phyloP scores from a whole-genome alignment of 352 stramenopile genomes.

The Phytopythium kandeliae region DNA sequence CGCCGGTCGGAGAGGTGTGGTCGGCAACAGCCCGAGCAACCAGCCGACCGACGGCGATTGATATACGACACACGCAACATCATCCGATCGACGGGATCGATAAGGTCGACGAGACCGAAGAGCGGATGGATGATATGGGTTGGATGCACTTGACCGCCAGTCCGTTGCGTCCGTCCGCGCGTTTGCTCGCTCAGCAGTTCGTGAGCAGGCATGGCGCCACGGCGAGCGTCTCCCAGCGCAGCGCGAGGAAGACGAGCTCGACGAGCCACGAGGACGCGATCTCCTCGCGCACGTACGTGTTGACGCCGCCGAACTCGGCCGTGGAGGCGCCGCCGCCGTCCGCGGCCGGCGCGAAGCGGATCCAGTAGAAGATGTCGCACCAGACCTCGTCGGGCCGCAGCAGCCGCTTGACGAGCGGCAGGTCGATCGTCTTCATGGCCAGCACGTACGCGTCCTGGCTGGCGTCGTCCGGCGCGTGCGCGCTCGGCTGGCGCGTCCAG shows the following conservation, averaged over 20 bases:
- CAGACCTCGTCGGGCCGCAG: slow-evolving; percentile 38
- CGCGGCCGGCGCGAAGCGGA: slow-evolving; percentile 26
- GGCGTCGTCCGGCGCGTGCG: slow-evolving; percentile 9
- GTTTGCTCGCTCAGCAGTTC: too few species aligned
- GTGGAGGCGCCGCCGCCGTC: slow-evolving; percentile 3
- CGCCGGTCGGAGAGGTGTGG: too few species aligned
- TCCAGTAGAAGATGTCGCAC: slow-evolving; percentile 70
- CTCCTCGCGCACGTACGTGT: slow-evolving; percentile 46
- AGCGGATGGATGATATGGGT: too few species aligned
- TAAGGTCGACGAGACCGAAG: too few species aligned
- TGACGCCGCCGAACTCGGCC: slow-evolving; percentile 40
- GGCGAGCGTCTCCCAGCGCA: slow-evolving; percentile 47
- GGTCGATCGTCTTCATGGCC: slow-evolving; percentile 59
- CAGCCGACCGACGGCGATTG: too few species aligned
- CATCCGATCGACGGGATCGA: too few species aligned
- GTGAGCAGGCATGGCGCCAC: slow-evolving; percentile 39
- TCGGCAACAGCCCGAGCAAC: too few species aligned
- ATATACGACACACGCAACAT: too few species aligned
- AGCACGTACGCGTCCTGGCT: slow-evolving; percentile 18
- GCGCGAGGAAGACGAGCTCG: slow-evolving; percentile 54
- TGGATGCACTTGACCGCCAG: too few species aligned
- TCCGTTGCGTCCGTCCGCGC: too few species aligned
- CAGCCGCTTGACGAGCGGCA: slow-evolving; percentile 33
- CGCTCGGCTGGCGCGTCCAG: slow-evolving; percentile 11
- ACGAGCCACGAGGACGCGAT: slow-evolving; percentile 39